Base-by-base conservation (phyloP, 768 basidiomycete genomes). In the Tricholoma terreum region DNA sequence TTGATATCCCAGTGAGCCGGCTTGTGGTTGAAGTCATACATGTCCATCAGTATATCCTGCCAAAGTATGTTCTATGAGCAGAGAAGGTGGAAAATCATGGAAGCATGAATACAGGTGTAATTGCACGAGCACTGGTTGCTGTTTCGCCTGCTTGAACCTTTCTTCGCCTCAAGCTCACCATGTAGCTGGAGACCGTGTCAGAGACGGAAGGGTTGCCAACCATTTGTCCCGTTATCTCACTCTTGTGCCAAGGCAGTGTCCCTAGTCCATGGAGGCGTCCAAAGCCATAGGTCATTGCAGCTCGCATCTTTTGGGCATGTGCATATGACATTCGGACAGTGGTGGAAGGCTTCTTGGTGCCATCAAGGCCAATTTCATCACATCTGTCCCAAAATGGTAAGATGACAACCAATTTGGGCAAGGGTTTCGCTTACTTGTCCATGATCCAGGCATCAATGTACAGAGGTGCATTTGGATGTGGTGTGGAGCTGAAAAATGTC, bases 291-390 rank as follows among this genome's bases (percentile, higher is more conserved):
- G 63, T 65, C 46, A 61, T 59, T 17, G 68, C 61, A 4, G 73
- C 74, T 1, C 69, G 51, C 66, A 76, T 72, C 46, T 75, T 75
- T 27, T 75, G 74, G 0, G 74, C 73, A 67, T 75, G 69, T 2
- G 62, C 52, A 42, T 69, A 75, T 6, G 67, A 63, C 14, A 49
- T 58, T 1, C 60, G 55, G 2, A 58, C 19, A 2, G 55, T 51
- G 1, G 24, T 58, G 1, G 42, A 17, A 19, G 62, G 55, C 12
- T 67, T 69, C 17, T 53, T 21, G 9, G 55, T 55, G 14, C 69
- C 64, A 33, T 73, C 66, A n/a, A 69, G 58, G 17, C 52, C 58
- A 27, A 69, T 59, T 24, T 60, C 54, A 52, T 66, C 63, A 21
- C 63, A 66, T 5, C 65, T 66, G 42, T 27, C 24, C 24, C 6